Evolutionary conservation across 1,284 basidiomycete species (phyloP).

Genomic region (Pseudozyma thailandica): DNA sequence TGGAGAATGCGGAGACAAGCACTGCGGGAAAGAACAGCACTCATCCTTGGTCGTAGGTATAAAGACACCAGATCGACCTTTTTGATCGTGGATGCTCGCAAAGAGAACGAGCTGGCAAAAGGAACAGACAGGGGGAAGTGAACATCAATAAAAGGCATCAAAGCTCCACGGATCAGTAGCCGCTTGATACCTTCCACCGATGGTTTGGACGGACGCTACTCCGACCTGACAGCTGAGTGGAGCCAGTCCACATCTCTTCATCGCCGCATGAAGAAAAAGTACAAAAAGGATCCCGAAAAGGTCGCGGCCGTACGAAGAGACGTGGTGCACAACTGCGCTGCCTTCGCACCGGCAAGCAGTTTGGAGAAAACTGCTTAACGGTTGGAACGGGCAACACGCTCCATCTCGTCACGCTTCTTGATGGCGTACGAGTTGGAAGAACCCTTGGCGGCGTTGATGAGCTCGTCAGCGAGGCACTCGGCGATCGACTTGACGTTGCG

Average conservation of each 20-base stretch:
- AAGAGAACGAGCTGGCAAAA: conserved; percentile 14
- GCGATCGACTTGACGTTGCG: conserved; percentile 97
- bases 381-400: conserved; percentile 99
- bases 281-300: conserved; percentile 51
- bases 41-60: conserved; percentile 29
- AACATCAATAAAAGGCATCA: conserved; percentile 13
- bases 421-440: conserved; percentile 99
- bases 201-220: conserved; percentile 25
- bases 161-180: conserved; percentile 40
- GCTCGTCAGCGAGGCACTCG: conserved; percentile 98
- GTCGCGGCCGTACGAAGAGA: conserved; percentile 26
- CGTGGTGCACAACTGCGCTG: conserved; percentile 29
- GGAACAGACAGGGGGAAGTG: conserved; percentile 2
- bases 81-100: conserved; percentile 40
- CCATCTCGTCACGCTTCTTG: conserved; percentile 92
- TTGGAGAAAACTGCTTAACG: conserved; percentile 74
- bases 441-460: conserved; percentile 99
- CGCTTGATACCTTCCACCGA: conserved; percentile 18
- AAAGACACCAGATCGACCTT: conserved; percentile 26
- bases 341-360: conserved; percentile 11
- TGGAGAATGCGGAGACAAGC: conserved; percentile 38
- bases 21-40: conserved; percentile 15
- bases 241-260: conserved; percentile 17
- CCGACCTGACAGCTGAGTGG: conserved; percentile 25
- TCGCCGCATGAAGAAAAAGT: conserved; percentile 47